Evolutionary conservation across 495 filamentous ascomycete genomes (phyloP).

Genomic region (Penicillium paradoxum): DNA sequence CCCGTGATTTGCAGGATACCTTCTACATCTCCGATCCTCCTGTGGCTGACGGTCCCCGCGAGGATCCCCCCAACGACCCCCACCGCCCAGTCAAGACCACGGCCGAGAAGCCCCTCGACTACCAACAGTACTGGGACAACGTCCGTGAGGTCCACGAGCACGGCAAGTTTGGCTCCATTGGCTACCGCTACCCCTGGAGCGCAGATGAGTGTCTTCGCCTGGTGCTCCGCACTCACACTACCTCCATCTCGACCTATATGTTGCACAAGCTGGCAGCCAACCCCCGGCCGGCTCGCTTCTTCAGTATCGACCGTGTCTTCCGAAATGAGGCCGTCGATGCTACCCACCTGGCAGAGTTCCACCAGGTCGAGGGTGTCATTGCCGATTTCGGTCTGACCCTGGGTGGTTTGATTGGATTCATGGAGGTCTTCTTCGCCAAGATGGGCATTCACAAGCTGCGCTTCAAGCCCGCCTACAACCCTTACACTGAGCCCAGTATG

Average conservation of each 20-base stretch:
- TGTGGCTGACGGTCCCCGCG: constrained; percentile 67
- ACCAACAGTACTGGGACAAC: constrained; percentile 81
- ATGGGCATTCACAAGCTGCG: constrained; percentile 86
- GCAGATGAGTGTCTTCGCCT: constrained; percentile 83
- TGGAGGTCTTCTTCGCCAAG: constrained; percentile 92
- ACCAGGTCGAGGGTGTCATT: constrained; percentile 97
- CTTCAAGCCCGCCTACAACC: constrained; percentile 98
- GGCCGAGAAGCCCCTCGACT: constrained; percentile 55
- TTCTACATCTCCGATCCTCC: constrained; percentile 94
- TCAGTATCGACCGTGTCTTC: constrained; percentile 97
- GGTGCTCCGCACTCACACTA: constrained; percentile 94
- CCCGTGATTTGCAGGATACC: constrained; percentile 93
- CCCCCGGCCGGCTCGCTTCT: constrained; percentile 82
- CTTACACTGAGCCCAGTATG: constrained; percentile 97
- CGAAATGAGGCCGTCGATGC: constrained; percentile 93
- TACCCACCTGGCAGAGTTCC: constrained; percentile 96
- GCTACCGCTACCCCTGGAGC: constrained; percentile 91
- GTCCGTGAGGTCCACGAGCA: constrained; percentile 74
- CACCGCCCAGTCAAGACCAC: constrained; percentile 29
- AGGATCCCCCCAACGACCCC: constrained; percentile 53
- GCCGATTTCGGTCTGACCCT: constrained; percentile 89
- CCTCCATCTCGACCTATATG: constrained; percentile 80
- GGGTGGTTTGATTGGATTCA: constrained; percentile 92
- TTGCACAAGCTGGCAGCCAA: constrained; percentile 81
- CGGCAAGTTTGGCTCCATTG: constrained; percentile 88